Conservation (phyloP, 805 yeast genomes). For the Monosporozyma unispora region DNA sequence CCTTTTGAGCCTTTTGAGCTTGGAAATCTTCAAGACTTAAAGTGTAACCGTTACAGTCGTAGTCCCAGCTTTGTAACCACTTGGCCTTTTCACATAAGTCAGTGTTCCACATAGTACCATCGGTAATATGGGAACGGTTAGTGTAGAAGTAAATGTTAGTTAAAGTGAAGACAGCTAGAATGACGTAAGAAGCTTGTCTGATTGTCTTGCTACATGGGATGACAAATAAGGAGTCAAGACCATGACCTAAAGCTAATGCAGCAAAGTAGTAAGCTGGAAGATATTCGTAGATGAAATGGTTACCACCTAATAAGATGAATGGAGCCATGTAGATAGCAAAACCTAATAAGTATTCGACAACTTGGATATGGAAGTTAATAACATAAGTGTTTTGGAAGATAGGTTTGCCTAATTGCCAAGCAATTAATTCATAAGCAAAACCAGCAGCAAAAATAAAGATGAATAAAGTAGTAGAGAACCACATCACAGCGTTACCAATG, state of each 20-base stretch:
- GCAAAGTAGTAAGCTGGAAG: constrained; percentile 89
- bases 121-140: constrained; percentile 60
- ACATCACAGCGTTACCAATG: constrained; percentile 65
- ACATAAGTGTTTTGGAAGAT: constrained; percentile 43
- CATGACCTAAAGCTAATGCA: constrained; percentile 61
- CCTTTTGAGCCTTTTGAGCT: constrained; percentile 3
- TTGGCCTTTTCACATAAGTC: constrained; percentile 53
- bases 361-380: constrained; percentile 56
- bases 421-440: constrained; percentile 36
- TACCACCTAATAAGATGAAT: constrained; percentile 80
- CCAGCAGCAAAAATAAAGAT: constrained; percentile 43
- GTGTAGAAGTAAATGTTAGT: constrained; percentile 48
- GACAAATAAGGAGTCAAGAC: constrained; percentile 43
- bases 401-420: constrained; percentile 57
- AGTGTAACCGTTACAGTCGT: constrained; percentile 59
- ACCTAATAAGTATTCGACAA: constrained; percentile 53
- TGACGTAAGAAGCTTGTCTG: constrained; percentile 36
- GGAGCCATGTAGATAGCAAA: constrained; percentile 71
- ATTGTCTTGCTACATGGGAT: constrained; percentile 27
- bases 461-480: constrained; percentile 61
- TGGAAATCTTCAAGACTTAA: constrained; percentile 22
- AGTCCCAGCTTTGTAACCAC: constrained; percentile 73
- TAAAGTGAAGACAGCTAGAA: constrained; percentile 41
- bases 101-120: constrained; percentile 76
- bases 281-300: constrained; percentile 85